phyloP scores from a whole-genome alignment of 2,329 filamentous ascomycete species.

The Colletotrichum nymphaeae region DNA sequence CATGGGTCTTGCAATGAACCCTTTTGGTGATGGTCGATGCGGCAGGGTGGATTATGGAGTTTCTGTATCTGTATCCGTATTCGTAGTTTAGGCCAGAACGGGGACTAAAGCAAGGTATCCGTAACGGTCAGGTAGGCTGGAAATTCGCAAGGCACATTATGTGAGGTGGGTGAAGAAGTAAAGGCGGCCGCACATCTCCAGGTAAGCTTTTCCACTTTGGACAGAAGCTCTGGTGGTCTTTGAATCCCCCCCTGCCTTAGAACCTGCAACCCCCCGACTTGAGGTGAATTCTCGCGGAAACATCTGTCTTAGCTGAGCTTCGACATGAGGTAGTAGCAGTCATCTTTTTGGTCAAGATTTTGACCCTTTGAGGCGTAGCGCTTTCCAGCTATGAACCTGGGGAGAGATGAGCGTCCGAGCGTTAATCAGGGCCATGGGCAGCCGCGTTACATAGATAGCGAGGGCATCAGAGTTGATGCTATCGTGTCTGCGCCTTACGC shows the following conservation, averaged over 20 bases:
- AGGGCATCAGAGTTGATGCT: background rate
- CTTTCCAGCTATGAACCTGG: background rate
- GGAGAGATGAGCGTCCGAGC: background rate
- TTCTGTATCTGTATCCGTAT: background rate
- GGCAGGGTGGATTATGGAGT: background rate
- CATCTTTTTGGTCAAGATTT: background rate
- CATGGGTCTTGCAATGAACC: background rate
- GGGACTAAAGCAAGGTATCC: background rate
- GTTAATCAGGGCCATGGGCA: background rate
- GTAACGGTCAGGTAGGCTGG: background rate
- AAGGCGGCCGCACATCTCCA: conserved; percentile 1
- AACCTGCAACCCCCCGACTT: background rate
- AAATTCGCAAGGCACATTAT: background rate
- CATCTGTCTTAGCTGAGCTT: background rate
- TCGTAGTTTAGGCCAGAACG: background rate
- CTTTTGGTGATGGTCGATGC: background rate
- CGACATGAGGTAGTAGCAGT: background rate
- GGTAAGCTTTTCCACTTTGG: conserved; percentile 12
- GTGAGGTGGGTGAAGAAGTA: background rate
- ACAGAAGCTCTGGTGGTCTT: background rate
- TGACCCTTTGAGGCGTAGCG: background rate
- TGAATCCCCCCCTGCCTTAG: background rate
- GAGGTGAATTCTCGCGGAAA: background rate
- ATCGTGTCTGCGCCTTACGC: background rate
- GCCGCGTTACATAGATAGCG: no score